Base-by-base conservation (phyloP, 148 eudicot genomes). In the Camellia lanceoleosa region DNA sequence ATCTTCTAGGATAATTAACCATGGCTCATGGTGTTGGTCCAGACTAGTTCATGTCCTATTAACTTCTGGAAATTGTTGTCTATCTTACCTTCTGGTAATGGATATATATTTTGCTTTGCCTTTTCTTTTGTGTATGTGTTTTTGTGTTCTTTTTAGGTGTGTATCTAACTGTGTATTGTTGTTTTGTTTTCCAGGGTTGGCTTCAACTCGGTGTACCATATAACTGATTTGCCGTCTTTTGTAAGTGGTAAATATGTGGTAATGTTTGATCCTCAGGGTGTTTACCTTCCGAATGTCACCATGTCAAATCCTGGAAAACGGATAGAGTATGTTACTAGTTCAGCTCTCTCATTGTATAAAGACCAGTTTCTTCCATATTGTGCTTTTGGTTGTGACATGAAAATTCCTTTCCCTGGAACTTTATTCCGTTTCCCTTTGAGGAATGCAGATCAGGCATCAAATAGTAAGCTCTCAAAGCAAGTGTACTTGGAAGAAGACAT, bases 371-470 rank as follows among this genome's bases (percentile, higher is more conserved):
- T 85, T 80, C 99, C 99, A 62, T 94, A 92, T 87, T 87, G 97
- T 86, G 97, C 90, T 77, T 96, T 96, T 89, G 98, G 99, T 62
- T 93, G 99, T 82, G 91, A 96, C 89, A 96, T 96, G 99, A 86
- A 79, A 87, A 79, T 65, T 83, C 87, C 94, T 82, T 94, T 96
- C 87, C 79, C 71, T 72, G 98, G 99, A 83, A 96, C 99, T 79
- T 83, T 96, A 81, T 96, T 96, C 69, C 99, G 99, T 84, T 96
- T 96, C 79, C 99, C 99, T 86, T 84, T 96, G 90, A 94, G 99
- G 86, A 94, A 82, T 85, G 86, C 88, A 74, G 95, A 94, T 80
- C 99, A 96, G 87, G 98, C 99, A 71, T 89, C 89, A 78, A 89
- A 83, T 47, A 94, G 99, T 85, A 96, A 90, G 87, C 93, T 96